Evolutionary conservation across 1,284 basidiomycete genomes (phyloP).

Genomic region (Puccinia horiana): DNA sequence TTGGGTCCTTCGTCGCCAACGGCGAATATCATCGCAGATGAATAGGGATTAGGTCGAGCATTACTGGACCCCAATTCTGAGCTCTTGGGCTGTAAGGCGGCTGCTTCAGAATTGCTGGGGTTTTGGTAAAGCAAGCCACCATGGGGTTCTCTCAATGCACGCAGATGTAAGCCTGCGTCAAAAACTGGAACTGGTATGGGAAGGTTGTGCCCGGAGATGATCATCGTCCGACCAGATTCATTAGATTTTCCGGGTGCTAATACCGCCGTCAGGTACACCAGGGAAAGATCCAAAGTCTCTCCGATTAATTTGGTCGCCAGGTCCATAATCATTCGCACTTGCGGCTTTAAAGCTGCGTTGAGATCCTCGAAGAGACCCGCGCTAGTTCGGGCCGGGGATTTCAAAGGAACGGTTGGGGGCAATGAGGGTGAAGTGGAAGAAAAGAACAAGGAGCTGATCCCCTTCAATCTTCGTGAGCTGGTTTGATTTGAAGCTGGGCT

Average conservation of each 20-base stretch:
- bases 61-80: not conserved
- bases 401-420: not conserved
- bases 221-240: conserved; percentile 15
- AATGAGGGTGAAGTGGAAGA: not conserved
- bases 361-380: conserved; percentile 35
- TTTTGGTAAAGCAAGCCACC: conserved; percentile 46
- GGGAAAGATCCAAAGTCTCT: conserved; percentile 38
- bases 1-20: conserved; percentile 7
- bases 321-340: conserved; percentile 39
- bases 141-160: conserved; percentile 23
- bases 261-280: conserved; percentile 42
- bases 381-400: not conserved
- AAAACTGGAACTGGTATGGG: conserved; percentile 29
- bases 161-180: conserved; percentile 24
- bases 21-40: conserved; percentile 40
- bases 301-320: conserved; percentile 37
- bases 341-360: conserved; percentile 8
- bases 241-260: not conserved
- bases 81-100: conserved; percentile 2
- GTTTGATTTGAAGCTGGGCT: not conserved
- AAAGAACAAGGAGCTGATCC: not conserved
- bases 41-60: not conserved
- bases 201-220: conserved; percentile 36
- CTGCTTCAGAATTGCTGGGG: conserved; percentile 25
- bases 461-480: not conserved